phyloP scores from a whole-genome alignment of 2,329 filamentous ascomycete genomes.

The Cytospora paraplurivora region DNA sequence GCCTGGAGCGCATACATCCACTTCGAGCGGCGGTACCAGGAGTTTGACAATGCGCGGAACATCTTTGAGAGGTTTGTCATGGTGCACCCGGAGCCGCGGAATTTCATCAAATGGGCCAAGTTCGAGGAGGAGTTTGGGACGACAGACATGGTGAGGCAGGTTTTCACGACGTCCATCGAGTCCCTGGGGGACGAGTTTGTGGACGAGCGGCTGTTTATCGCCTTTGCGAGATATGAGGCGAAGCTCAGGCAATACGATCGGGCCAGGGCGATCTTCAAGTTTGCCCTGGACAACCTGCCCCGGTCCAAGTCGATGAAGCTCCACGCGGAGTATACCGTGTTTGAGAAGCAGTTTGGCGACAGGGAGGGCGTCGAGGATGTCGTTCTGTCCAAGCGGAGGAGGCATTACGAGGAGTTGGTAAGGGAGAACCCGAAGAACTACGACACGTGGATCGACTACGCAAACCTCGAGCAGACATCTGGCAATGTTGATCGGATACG shows the following conservation, averaged over 20 bases:
- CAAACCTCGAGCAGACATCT: constrained; percentile 82
- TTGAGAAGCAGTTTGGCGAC: constrained; percentile 98
- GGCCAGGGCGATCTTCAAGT: constrained; percentile 93
- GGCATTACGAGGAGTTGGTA: constrained; percentile 92
- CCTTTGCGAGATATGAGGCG: constrained; percentile 92
- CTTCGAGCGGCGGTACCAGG: constrained; percentile 90
- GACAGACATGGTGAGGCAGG: constrained; percentile 86
- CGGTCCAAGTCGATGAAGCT: constrained; percentile 81
- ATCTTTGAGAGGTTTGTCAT: constrained; percentile 90
- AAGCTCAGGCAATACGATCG: constrained; percentile 95
- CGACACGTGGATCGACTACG: constrained; percentile 96
- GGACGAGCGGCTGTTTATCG: constrained; percentile 93
- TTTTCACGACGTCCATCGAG: constrained; percentile 87
- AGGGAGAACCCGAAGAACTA: constrained; percentile 96
- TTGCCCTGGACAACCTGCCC: constrained; percentile 87
- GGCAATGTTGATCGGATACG: constrained; percentile 81
- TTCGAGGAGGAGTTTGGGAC: constrained; percentile 97
- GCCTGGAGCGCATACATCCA: constrained; percentile 98
- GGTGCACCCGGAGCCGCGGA: constrained; percentile 90
- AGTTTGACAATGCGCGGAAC: constrained; percentile 84
- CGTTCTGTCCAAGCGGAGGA: constrained; percentile 87
- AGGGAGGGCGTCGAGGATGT: constrained; percentile 92
- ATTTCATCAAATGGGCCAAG: constrained; percentile 98
- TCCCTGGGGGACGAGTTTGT: constrained; percentile 91
- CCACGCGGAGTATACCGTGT: constrained; percentile 94